Percentiles rank a stretch among this genome's conserved stretches.
Evolutionary conservation across 169 alveolate genomes (phyloP).

Genomic region (Perkinsus olseni): DNA sequence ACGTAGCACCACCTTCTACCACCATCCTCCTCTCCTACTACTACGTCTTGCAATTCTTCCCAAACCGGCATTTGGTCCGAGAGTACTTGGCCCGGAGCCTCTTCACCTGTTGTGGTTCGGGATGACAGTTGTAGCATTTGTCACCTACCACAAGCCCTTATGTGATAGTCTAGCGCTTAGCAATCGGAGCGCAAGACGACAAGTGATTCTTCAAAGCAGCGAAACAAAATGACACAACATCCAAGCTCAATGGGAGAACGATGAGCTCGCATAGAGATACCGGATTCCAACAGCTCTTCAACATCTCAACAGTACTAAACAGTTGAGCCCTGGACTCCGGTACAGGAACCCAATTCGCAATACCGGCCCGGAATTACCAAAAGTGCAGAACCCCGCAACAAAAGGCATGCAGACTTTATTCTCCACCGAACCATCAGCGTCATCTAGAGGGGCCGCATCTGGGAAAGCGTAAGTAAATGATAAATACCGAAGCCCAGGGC

Average conservation of each 20-base stretch:
- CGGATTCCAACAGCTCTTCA: not conserved
- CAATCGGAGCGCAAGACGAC: not conserved
- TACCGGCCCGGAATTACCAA: not conserved
- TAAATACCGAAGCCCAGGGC: too few relatives aligned
- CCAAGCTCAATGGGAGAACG: too few relatives aligned
- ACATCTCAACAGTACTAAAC: too few relatives aligned
- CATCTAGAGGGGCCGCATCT: not conserved
- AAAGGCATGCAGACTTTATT: not conserved
- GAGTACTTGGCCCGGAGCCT: not conserved
- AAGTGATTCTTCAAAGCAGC: too few relatives aligned
- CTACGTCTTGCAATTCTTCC: not conserved
- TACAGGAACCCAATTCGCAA: not conserved
- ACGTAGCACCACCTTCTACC: too few relatives aligned
- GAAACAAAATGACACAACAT: too few relatives aligned
- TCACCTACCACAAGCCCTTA: not conserved
- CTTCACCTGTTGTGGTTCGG: not conserved
- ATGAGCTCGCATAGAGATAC: too few relatives aligned
- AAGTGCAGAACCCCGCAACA: not conserved
- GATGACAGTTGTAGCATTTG: not conserved
- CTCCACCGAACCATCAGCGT: not conserved
- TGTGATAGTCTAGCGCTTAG: not conserved
- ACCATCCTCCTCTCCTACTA: not conserved
- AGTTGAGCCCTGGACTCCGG: too few relatives aligned
- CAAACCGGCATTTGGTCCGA: not conserved
- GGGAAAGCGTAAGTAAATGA: not conserved